Conservation (phyloP, 2,329 filamentous ascomycete genomes). For the Fusarium redolens region DNA sequence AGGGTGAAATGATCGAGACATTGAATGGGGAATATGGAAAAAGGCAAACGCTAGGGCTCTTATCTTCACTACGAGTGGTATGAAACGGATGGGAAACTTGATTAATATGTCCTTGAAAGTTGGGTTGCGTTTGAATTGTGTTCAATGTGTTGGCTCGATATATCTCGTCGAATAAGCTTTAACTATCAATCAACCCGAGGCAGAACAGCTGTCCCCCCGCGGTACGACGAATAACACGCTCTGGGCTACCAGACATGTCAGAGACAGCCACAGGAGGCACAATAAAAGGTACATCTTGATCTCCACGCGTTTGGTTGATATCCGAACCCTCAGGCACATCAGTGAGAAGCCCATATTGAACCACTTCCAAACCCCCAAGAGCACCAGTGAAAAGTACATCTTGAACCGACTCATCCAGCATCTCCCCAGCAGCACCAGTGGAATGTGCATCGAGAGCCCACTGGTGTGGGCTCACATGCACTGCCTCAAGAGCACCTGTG, state of each 20-base stretch:
- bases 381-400: too few species aligned
- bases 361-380: too few species aligned
- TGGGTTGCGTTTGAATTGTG: neutral
- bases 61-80: neutral
- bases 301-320: neutral
- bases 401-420: too few species aligned
- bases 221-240: neutral
- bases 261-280: neutral
- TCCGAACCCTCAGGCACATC: neutral
- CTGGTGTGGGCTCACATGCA: too few species aligned
- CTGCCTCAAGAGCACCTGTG: too few species aligned
- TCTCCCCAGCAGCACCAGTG: neutral
- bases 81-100: neutral
- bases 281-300: neutral
- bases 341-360: neutral
- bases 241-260: neutral
- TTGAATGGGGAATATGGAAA: neutral
- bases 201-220: neutral
- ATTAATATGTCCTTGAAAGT: neutral
- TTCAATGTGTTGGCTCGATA: neutral
- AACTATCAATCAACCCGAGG: neutral
- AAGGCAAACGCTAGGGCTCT: neutral
- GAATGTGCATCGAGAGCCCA: neutral
- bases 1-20: neutral
- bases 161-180: neutral